Evolutionary conservation across 192 early-diverging fungal species (phyloP).

Genomic region (Gaertneriomyces semiglobifer): DNA sequence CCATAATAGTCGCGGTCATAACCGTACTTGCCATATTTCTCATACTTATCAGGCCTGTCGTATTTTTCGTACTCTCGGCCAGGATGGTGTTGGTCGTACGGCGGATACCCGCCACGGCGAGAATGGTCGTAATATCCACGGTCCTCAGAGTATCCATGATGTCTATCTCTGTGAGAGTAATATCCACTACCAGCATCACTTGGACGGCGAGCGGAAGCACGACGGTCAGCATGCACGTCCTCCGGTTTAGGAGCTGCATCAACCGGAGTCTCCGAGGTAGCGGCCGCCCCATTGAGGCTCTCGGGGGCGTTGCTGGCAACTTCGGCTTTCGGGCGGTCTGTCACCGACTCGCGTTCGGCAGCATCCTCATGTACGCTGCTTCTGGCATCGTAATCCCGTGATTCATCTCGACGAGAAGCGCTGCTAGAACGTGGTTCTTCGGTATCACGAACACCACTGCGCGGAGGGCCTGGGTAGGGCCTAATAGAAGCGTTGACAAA

Average conservation of each 20-base stretch:
- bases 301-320: background rate
- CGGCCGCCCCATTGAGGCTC: background rate
- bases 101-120: background rate
- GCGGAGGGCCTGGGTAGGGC: background rate
- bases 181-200: background rate
- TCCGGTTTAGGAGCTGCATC: background rate
- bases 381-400: background rate
- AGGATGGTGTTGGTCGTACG: constrained; percentile 1
- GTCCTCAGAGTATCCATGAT: background rate
- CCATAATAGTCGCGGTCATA: constrained; percentile 7
- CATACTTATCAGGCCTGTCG: background rate
- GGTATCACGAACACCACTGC: background rate
- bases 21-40: background rate
- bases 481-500: background rate
- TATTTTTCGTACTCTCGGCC: constrained; percentile 24
- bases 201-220: background rate
- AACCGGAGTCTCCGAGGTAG: background rate
- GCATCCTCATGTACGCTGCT: background rate
- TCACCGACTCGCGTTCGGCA: background rate
- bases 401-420: background rate
- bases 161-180: background rate
- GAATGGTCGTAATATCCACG: constrained; percentile 4
- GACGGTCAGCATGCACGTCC: background rate
- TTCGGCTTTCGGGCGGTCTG: background rate
- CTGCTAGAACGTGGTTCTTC: background rate